A percentile compares a stretch with the other conserved stretches of the same genome.
phyloP scores from a whole-genome alignment of 768 basidiomycete species.

The Serendipita sp. region DNA sequence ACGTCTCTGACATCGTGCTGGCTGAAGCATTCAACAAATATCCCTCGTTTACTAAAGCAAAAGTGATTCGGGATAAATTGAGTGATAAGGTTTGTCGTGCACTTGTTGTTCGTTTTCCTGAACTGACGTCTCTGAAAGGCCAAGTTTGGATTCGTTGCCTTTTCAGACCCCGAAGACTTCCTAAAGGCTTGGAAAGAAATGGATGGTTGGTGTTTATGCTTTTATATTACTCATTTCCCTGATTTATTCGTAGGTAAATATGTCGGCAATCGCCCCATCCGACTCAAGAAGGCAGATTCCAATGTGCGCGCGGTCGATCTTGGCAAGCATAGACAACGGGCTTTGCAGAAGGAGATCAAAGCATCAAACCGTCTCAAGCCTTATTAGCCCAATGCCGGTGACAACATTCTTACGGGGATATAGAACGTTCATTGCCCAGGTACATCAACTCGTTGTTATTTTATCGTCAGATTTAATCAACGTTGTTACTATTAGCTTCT shows the following conservation, averaged over 20 bases:
- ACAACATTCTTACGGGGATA: too few relatives aligned
- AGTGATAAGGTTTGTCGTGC: constrained; percentile 61
- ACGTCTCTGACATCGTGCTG: constrained; percentile 90
- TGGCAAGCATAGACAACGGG: constrained; percentile 79
- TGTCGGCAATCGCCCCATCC: constrained; percentile 94
- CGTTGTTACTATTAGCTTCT: constrained; percentile 9
- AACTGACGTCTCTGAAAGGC: constrained; percentile 34
- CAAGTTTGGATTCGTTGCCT: constrained; percentile 93
- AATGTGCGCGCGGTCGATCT: constrained; percentile 85
- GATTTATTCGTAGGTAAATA: constrained; percentile 57
- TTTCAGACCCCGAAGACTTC: constrained; percentile 97
- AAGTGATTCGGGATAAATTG: constrained; percentile 59
- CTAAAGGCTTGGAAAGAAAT: constrained; percentile 98
- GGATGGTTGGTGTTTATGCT: constrained; percentile 51
- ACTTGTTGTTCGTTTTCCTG: not conserved
- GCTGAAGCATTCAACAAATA: constrained; percentile 89
- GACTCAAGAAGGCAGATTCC: constrained; percentile 85
- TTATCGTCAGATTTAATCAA: constrained; percentile 6
- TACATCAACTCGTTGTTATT: constrained; percentile 11
- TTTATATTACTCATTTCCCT: not conserved
- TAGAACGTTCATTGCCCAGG: not conserved
- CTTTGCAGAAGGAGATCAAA: constrained; percentile 80
- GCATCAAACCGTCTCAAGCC: constrained; percentile 67
- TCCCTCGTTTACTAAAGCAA: constrained; percentile 82
- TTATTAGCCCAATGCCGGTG: constrained; percentile 31